Percentiles rank a stretch among this genome's conserved stretches.
Conservation (phyloP, 495 filamentous ascomycete genomes). For the Lophiostoma macrostomum region DNA sequence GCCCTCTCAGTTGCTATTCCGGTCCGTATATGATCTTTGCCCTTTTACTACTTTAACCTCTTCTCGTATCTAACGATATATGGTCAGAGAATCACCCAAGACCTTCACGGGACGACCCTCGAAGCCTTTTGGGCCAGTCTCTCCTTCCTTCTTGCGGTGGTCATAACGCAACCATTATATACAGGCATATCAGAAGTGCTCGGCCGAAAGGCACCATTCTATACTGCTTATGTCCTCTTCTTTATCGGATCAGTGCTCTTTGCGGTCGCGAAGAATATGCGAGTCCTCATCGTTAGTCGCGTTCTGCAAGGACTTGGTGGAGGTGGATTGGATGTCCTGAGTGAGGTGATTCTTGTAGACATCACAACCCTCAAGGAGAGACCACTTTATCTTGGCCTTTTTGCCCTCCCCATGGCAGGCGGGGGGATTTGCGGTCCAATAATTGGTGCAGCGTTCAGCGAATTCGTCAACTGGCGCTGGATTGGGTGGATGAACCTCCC, state of each 20-base stretch:
- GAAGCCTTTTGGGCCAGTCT: conserved; percentile 24
- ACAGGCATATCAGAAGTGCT: conserved; percentile 19
- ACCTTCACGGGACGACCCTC: conserved; percentile 13
- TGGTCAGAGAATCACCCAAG: conserved; percentile 8
- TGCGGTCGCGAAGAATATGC: conserved; percentile 11
- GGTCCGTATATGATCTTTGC: no score
- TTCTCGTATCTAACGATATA: no score
- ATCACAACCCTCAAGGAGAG: conserved; percentile 37
- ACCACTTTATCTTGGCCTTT: conserved; percentile 41
- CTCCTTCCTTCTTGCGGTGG: conserved; percentile 15
- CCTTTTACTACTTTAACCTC: no score
- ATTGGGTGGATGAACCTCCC: conserved; percentile 48
- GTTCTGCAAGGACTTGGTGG: conserved; percentile 18
- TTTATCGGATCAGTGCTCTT: conserved; percentile 16
- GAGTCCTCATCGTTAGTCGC: conserved; percentile 7
- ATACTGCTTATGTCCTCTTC: conserved; percentile 4
- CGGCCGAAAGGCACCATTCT: conserved; percentile 9
- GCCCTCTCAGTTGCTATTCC: background rate
- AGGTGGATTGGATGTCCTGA: conserved; percentile 14
- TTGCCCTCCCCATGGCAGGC: conserved; percentile 28
- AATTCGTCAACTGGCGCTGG: conserved; percentile 43
- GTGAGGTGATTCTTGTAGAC: conserved; percentile 19
- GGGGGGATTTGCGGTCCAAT: conserved; percentile 25
- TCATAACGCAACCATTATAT: conserved; percentile 18
- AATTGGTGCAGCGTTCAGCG: conserved; percentile 11